phyloP scores from a whole-genome alignment of 352 stramenopile species.

The Elongisporangium senticosum region DNA sequence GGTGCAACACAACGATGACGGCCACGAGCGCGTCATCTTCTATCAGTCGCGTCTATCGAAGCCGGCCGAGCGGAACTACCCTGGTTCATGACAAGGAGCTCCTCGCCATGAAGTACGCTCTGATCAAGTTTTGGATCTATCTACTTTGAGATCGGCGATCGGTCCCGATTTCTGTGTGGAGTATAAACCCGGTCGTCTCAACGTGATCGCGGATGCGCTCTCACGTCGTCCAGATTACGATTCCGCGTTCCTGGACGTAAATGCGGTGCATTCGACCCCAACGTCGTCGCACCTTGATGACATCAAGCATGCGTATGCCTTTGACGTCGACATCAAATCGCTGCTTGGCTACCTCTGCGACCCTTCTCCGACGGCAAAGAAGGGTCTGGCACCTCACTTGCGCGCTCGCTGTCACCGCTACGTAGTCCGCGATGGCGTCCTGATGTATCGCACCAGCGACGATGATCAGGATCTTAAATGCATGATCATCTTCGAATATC shows the following conservation, averaged over 20 bases:
- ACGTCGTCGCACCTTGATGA: neutral
- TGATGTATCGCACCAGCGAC: constrained; percentile 9
- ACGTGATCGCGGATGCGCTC: constrained; percentile 15
- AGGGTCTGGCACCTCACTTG: constrained; percentile 2
- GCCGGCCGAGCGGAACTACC: constrained; percentile 13
- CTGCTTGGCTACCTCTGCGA: neutral
- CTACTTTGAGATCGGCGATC: constrained; percentile 15
- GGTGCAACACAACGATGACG: constrained; percentile 11
- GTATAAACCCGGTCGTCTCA: constrained; percentile 16
- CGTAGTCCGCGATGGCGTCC: constrained; percentile 1
- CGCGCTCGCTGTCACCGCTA: constrained; percentile 3
- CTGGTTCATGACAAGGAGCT: constrained; percentile 19
- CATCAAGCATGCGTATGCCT: neutral
- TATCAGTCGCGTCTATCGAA: constrained; percentile 16
- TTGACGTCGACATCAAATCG: neutral
- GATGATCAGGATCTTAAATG: constrained; percentile 7
- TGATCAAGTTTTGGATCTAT: constrained; percentile 21
- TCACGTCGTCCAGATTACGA: constrained; percentile 13
- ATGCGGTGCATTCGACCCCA: too few relatives aligned
- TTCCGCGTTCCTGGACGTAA: too few relatives aligned
- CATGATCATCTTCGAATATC: constrained; percentile 7
- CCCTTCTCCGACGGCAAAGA: neutral
- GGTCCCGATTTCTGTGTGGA: constrained; percentile 15
- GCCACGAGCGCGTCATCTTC: constrained; percentile 9
- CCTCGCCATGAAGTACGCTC: constrained; percentile 22